Percentiles rank a stretch among this genome's conserved stretches.
These are phyloP conservation scores for Pseudonectria foliicola DNA, from an alignment of 2,329 filamentous ascomycete species.

Conservation along the genomic window DNA sequence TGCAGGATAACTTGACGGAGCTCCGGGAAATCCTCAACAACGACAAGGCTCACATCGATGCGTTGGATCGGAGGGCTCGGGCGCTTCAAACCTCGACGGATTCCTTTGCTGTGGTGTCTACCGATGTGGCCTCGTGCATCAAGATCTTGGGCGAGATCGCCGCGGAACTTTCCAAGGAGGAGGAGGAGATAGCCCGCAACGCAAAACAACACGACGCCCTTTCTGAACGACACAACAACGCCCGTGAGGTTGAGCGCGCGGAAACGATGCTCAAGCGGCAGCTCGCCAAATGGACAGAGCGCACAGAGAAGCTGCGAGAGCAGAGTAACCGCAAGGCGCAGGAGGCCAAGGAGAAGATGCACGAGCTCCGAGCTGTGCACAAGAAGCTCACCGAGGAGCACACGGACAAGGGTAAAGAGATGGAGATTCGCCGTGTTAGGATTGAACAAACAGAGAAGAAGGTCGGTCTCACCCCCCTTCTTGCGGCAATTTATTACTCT, in stretches of 20 bases:
- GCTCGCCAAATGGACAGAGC: conserved; percentile 75
- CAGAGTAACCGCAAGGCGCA: conserved; percentile 76
- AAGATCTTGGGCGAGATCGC: conserved; percentile 85
- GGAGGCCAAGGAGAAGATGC: conserved; percentile 80
- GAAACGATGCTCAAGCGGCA: conserved; percentile 80
- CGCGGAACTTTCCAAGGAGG: conserved; percentile 79
- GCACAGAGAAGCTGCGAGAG: conserved; percentile 75
- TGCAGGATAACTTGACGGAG: conserved; percentile 77
- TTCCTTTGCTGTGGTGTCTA: conserved; percentile 75
- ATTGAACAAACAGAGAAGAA: conserved; percentile 99
- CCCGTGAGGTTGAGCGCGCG: conserved; percentile 83
- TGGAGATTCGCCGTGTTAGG: conserved; percentile 83
- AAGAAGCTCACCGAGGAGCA: conserved; percentile 77
- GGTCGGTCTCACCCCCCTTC: conserved; percentile 41
- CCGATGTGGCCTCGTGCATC: conserved; percentile 81
- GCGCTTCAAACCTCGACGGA: conserved; percentile 88
- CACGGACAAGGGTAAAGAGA: conserved; percentile 79
- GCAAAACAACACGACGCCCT: conserved; percentile 79
- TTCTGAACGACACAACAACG: conserved; percentile 79
- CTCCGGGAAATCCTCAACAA: conserved; percentile 68
- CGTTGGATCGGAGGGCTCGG: conserved; percentile 77
- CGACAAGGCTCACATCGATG: conserved; percentile 81
- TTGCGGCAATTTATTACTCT: conserved; percentile 5
- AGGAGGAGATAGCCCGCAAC: conserved; percentile 78
- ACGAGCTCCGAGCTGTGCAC: conserved; percentile 76